Evolutionary conservation across 1,284 basidiomycete genomes (phyloP), one percentile per base, ranked within the genome.

Genomic region (Marasmius tenuissimus): DNA sequence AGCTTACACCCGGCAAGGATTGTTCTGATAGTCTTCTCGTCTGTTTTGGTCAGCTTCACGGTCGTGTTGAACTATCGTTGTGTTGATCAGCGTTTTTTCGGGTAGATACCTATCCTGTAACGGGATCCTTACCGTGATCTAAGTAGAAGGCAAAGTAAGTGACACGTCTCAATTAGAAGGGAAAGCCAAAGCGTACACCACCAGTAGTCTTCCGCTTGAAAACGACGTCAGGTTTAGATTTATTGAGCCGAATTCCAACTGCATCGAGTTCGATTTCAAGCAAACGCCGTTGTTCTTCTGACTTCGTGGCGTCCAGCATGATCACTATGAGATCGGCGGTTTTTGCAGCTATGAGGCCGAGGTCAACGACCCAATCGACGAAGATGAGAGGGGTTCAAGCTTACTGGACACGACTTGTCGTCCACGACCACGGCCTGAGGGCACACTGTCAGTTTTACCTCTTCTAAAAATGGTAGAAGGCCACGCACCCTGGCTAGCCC

Each of bases 281-380:
- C 64, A 96, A 79, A 47, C 85, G 82, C 63, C 92, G 88, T 72
- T 99, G 97, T 73, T 98, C 94, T 52, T 94, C 91, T 4, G 94
- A 94, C 75, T 99, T 99, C 7, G 96, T 98, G 4, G 96, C 96
- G 71, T 98, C 97, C 57, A 97, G 84, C 93, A 98, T 96, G 68
- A 98, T 85, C 58, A 97, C 78, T 67, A 98, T 96, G 49, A 98
- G 81, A 76, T 99, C 97, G 1, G 97, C 96, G 1, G 97, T 99
- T 79, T 98, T 97, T 22, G 93, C 95, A 27, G 94, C 89, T 82
- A 69, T 12, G 4, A 20, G 54, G n/a, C 48, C 57, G 45, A 39
- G 49, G 53, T 8, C 39, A 48, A 50, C 63, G 34, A 62, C 35
- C 22, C 48, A 22, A 42, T 65, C 39, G 59, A 57, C 37, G 38